Percentiles rank a stretch among this genome's conserved stretches.
Evolutionary conservation across 495 filamentous ascomycete species (phyloP).

Genomic region (Penicillium antarcticum): DNA sequence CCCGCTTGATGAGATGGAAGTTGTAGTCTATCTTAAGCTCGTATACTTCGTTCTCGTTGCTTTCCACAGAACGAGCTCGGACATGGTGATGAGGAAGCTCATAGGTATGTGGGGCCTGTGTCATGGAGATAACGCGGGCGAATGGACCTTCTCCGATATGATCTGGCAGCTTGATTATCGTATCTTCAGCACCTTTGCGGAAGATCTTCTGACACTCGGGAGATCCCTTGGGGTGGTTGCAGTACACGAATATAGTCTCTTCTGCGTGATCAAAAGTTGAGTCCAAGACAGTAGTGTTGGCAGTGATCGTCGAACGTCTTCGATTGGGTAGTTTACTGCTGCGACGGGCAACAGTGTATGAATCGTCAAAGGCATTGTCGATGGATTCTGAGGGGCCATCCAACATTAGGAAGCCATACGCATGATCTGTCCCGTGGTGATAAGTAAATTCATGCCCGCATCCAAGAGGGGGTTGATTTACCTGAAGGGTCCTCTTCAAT

Average conservation of each 20-base stretch:
- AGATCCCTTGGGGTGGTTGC: slow-evolving; percentile 22
- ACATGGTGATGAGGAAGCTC: neutral
- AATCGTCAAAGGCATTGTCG: slow-evolving; percentile 20
- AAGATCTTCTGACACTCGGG: slow-evolving; percentile 20
- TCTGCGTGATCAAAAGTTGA: slow-evolving; percentile 23
- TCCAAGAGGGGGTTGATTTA: too few relatives aligned
- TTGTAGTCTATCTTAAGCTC: slow-evolving; percentile 17
- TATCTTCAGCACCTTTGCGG: slow-evolving; percentile 27
- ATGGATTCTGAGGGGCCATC: slow-evolving; percentile 29
- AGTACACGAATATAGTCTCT: slow-evolving; percentile 22
- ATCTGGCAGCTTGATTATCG: slow-evolving; percentile 31
- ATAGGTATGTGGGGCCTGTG: slow-evolving; percentile 4
- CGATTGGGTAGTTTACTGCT: slow-evolving; percentile 7
- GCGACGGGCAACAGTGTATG: slow-evolving; percentile 3
- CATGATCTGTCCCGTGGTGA: slow-evolving; percentile 5
- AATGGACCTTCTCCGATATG: slow-evolving; percentile 29
- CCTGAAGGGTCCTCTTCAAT: too few relatives aligned
- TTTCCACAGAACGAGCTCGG: neutral
- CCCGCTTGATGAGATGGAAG: slow-evolving; percentile 12
- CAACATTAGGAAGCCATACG: slow-evolving; percentile 36
- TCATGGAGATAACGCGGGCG: slow-evolving; percentile 24
- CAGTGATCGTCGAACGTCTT: slow-evolving; percentile 23
- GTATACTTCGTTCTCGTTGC: slow-evolving; percentile 1
- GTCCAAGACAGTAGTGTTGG: slow-evolving; percentile 24
- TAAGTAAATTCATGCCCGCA: too few relatives aligned